Evolutionary conservation across 225 moss, liverwort and hornwort genomes (phyloP), one percentile per base, ranked within the genome.

Genomic region (Climacium dendroides): DNA sequence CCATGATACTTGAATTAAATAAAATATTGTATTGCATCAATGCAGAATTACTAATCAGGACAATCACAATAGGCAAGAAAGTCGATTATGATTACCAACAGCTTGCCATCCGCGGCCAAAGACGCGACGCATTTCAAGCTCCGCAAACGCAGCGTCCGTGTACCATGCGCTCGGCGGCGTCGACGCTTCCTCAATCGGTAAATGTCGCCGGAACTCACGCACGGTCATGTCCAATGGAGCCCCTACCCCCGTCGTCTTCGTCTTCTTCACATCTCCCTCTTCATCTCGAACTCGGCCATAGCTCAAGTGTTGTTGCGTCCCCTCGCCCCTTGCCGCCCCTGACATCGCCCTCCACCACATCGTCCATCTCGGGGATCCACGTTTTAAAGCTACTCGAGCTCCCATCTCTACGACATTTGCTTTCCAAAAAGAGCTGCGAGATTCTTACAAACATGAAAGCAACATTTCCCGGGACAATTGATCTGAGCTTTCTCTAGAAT

Each of bases 101-200:
- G 90, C 95, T 87, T 96, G 95, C 98, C 98, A 97, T 78, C 96
- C 94, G 76, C 95, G 91, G 52, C 93, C 89, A 85, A 99, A 96
- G 63, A 99, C 90, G 65, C 87, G 92, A 85, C 90, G 93, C 81
- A 94, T 90, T 90, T 97, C 98, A 6, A 94, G 90, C 19, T 91
- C 90, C 85, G 95, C 92, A 78, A 97, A 91, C 65, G 77, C 90
- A 23, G 91, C 75, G 87, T 93, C 94, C 23, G 93, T 97, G 87
- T 99, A 99, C 97, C 98, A 99, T 39, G 95, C 90, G 88, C 97
- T 95, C 26, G 97, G 97, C 30, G 97, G 98, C 59, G 98, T 99
- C 76, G 79, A 89, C 32, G 97, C 97, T 75, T 96, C 93, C 88
- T 95, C 96, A 14, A 99, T 91, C 3, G 94, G 89, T 58, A 81